Conservation (phyloP, 108 stramenopile species). For the Discostella pseudostelligera region DNA sequence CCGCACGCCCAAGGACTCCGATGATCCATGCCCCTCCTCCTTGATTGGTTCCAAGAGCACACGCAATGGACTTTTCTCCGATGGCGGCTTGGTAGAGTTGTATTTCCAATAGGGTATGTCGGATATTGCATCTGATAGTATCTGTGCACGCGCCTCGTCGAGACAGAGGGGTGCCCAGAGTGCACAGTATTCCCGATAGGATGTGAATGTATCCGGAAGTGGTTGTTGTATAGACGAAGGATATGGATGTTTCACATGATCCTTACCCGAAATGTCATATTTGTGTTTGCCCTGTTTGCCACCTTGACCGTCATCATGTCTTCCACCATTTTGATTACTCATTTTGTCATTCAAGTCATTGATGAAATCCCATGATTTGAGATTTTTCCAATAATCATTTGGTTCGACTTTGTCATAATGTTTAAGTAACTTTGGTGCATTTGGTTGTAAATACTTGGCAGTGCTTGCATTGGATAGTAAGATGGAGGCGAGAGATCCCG, state of each 20-base stretch:
- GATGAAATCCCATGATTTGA: slow-evolving; percentile 82
- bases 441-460: slow-evolving; percentile 34
- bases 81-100: slow-evolving; percentile 6
- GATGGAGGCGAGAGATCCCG: slow-evolving; percentile 22
- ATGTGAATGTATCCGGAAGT: slow-evolving; percentile 74
- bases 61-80: slow-evolving; percentile 27
- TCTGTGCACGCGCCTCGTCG: slow-evolving; percentile 71
- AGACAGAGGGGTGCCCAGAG: slow-evolving; percentile 79
- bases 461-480: slow-evolving; percentile 35
- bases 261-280: slow-evolving; percentile 3
- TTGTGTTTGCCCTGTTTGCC: slow-evolving; percentile 6
- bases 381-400: slow-evolving; percentile 72
- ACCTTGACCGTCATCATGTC: not conserved
- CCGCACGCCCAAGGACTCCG: slow-evolving; percentile 33
- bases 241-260: not conserved
- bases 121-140: slow-evolving; percentile 58
- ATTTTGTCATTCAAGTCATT: slow-evolving; percentile 46
- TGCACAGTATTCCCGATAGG: slow-evolving; percentile 68
- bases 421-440: slow-evolving; percentile 39
- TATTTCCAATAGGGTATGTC: slow-evolving; percentile 39
- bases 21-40: slow-evolving; percentile 34
- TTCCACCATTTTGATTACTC: slow-evolving; percentile 7
- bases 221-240: slow-evolving; percentile 14
- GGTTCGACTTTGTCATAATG: slow-evolving; percentile 39
- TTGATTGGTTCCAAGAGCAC: slow-evolving; percentile 33